Evolutionary conservation across 768 basidiomycete species (phyloP), one percentile per base, ranked within the genome.

Genomic region (Phylloporus arenicola): DNA sequence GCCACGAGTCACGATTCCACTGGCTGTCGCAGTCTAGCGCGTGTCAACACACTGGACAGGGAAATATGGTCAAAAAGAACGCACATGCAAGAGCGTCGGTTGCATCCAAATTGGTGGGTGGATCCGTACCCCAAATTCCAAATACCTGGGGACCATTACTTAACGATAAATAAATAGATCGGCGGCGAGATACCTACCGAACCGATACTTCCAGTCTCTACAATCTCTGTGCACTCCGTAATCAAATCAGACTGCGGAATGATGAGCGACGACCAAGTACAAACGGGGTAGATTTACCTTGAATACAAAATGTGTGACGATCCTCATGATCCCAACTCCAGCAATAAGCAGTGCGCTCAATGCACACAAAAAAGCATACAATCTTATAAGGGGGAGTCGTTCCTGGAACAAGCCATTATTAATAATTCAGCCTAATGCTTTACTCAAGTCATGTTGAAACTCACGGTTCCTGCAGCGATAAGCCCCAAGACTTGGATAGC

Each of bases 1-100:
- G 70, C 80, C 82, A 84, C 1, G 87, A 87, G 52, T 80, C 79
- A 34, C 73, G 81, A 54, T 68, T 71, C 80, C 83, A 92, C 8
- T 72, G 70, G 22, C 61, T 54, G 8, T 69, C 68, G 64, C 91
- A 93, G 71, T 78, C 89, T 91, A 59, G 45, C 14, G 17, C 10
- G 53, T 7, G 50, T 64, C 44, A 68, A 67, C 48, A 43, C 38
- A 19, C 22, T 29, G 31, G 3, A 24, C 22, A 17, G 16, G 3
- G 8, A 7, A 39, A 17, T n/a, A 42, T 3, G 17, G 22, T 35
- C 8, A 42, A 0, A 13, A 22, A 30, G 7, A 30, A 22, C 79
- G 60, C 46, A 86, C 84, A 83, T 12, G 37, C 41, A 4, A 30
- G 29, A 0, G 84, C 82, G 14, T 82, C 74, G 0, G 12, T n/a